A percentile compares a stretch with the other conserved stretches of the same genome.
These are phyloP conservation scores for Tephrocybe sp. DNA, from an alignment of 768 basidiomycete species.

Conservation along the genomic window DNA sequence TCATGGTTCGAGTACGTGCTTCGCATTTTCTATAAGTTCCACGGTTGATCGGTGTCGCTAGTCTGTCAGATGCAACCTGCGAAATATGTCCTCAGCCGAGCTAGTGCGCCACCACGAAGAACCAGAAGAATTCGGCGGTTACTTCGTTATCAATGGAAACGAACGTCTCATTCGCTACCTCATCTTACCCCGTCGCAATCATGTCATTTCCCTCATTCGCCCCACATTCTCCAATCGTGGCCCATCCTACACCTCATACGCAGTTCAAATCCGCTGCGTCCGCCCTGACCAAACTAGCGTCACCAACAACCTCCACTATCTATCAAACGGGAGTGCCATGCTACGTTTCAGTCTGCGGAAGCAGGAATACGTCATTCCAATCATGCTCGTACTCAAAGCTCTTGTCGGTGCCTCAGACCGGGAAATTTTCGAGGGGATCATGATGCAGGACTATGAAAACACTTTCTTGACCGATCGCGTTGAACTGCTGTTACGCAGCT, in stretches of 20 bases:
- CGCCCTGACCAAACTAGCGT: constrained; percentile 89
- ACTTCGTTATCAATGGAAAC: constrained; percentile 98
- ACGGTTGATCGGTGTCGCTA: constrained; percentile 26
- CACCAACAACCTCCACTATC: constrained; percentile 97
- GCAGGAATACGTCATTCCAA: constrained; percentile 97
- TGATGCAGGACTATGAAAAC: constrained; percentile 96
- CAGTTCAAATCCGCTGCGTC: constrained; percentile 94
- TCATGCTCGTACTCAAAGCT: constrained; percentile 95
- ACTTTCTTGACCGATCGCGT: constrained; percentile 98
- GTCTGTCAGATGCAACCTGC: constrained; percentile 94
- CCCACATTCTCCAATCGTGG: constrained; percentile 92
- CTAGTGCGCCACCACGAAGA: constrained; percentile 93
- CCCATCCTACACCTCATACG: constrained; percentile 91
- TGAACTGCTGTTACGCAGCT: constrained; percentile 89
- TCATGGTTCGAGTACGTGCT: constrained; percentile 92
- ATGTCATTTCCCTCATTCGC: constrained; percentile 90
- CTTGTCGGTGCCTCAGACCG: constrained; percentile 89
- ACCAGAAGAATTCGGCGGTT: constrained; percentile 97
- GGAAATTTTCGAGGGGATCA: constrained; percentile 94
- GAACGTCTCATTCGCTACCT: constrained; percentile 98
- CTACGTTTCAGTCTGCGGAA: constrained; percentile 96
- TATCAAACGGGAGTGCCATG: constrained; percentile 96
- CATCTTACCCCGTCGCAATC: constrained; percentile 93
- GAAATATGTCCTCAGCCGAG: constrained; percentile 78
- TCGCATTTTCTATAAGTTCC: not conserved